phyloP scores from a whole-genome alignment of 192 early-diverging fungal genomes.

The Mortierella antarctica region DNA sequence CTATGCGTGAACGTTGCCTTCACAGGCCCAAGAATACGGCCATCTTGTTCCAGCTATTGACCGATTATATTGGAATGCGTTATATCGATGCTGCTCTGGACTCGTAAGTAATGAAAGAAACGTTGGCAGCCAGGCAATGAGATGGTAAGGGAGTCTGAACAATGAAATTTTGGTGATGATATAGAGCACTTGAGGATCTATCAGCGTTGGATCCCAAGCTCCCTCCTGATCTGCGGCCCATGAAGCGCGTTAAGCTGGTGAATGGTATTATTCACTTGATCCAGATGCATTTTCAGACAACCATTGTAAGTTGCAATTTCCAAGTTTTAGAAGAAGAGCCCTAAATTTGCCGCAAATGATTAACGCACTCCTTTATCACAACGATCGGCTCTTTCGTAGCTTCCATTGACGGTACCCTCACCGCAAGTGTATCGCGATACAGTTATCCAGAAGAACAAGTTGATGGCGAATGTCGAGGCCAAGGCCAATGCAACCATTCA shows the following conservation, averaged over 20 bases:
- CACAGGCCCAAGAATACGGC: slow-evolving; percentile 72
- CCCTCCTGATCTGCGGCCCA: slow-evolving; percentile 73
- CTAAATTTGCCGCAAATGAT: neutral
- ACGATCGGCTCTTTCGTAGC: slow-evolving; percentile 55
- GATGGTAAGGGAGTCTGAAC: neutral
- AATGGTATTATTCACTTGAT: slow-evolving; percentile 79
- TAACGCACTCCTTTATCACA: neutral
- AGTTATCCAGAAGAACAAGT: slow-evolving; percentile 87
- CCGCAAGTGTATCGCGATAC: slow-evolving; percentile 88
- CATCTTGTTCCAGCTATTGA: slow-evolving; percentile 76
- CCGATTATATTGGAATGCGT: slow-evolving; percentile 82
- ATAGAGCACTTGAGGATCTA: slow-evolving; percentile 73
- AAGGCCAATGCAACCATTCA: slow-evolving; percentile 84
- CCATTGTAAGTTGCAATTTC: slow-evolving; percentile 61
- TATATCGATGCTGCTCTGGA: slow-evolving; percentile 90
- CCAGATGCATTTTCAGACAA: slow-evolving; percentile 85
- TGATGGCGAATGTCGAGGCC: slow-evolving; percentile 84
- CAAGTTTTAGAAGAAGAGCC: too few species aligned
- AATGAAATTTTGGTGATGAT: neutral
- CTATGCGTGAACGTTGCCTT: neutral
- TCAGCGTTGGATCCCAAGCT: slow-evolving; percentile 66
- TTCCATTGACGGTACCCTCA: slow-evolving; percentile 71
- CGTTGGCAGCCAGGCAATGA: neutral
- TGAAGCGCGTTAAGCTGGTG: slow-evolving; percentile 72
- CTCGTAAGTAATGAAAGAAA: slow-evolving; percentile 46